Evolutionary conservation across 768 basidiomycete genomes (phyloP).

Genomic region (Naganishia randhawae): DNA sequence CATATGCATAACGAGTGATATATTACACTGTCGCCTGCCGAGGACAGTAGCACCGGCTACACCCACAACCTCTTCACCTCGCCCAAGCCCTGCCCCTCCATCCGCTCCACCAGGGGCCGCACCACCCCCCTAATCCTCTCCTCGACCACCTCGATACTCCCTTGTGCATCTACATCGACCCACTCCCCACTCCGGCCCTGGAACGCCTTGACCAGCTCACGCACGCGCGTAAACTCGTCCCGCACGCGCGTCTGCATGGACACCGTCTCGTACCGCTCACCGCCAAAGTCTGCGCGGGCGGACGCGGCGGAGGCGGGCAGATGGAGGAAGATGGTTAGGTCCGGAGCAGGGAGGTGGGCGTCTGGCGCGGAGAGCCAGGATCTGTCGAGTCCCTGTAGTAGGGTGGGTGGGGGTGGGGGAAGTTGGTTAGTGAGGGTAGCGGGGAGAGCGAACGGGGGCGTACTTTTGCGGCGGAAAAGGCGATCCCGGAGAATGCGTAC

Average conservation of each 20-base stretch:
- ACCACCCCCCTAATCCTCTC: constrained; percentile 36
- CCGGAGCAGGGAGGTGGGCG: constrained; percentile 79
- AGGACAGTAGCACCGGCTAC: too few species aligned
- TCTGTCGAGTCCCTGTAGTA: constrained; percentile 59
- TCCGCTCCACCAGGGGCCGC: constrained; percentile 18
- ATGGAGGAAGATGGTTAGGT: constrained; percentile 81
- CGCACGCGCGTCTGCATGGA: constrained; percentile 61
- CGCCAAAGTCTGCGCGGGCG: constrained; percentile 73
- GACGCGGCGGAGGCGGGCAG: constrained; percentile 67
- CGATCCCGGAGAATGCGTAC: constrained; percentile 94
- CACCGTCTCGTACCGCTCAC: constrained; percentile 79
- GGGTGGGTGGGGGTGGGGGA: neutral
- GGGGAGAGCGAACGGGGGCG: constrained; percentile 1
- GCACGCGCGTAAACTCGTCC: constrained; percentile 41
- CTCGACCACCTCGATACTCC: constrained; percentile 40
- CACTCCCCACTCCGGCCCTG: constrained; percentile 36
- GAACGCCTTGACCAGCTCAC: constrained; percentile 31
- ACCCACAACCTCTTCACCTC: constrained; percentile 26
- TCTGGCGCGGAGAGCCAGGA: constrained; percentile 86
- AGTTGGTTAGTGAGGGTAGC: neutral
- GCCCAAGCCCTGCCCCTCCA: constrained; percentile 19
- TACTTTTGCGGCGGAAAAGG: constrained; percentile 62
- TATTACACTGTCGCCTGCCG: too few species aligned
- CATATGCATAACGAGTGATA: too few species aligned
- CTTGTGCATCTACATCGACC: constrained; percentile 38